Conservation (phyloP, 148 eudicot genomes). For the Vaccinium myrtillus region DNA sequence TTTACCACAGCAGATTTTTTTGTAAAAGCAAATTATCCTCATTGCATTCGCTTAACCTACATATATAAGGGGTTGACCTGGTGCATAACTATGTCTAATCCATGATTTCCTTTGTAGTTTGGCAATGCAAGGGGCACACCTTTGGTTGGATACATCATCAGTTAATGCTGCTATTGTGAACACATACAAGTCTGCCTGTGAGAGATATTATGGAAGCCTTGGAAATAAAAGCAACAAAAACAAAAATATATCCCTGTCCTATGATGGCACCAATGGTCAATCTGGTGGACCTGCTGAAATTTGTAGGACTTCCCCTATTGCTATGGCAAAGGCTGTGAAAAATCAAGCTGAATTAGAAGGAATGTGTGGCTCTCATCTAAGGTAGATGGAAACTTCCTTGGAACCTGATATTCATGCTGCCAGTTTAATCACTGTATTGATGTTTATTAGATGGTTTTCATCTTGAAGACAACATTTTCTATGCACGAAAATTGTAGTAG, state of each 20-base stretch:
- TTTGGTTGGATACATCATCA: constrained; percentile 80
- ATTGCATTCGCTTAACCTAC: not conserved
- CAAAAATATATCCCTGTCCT: constrained; percentile 24
- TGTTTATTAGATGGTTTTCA: not conserved
- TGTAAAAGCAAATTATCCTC: not conserved
- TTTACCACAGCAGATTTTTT: not conserved
- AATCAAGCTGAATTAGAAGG: constrained; percentile 87
- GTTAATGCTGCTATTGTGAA: constrained; percentile 87
- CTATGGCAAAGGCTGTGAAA: constrained; percentile 80
- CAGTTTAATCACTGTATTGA: not conserved
- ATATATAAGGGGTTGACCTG: not conserved
- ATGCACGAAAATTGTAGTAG: not conserved
- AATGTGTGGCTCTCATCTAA: constrained; percentile 79
- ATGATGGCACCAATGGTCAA: constrained; percentile 36
- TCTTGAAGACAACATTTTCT: not conserved
- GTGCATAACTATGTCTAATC: not conserved
- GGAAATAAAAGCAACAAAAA: constrained; percentile 37
- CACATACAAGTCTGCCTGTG: constrained; percentile 55
- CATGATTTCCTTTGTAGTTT: constrained; percentile 48
- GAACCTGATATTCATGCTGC: constrained; percentile 4
- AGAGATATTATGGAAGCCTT: constrained; percentile 31
- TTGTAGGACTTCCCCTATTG: constrained; percentile 64
- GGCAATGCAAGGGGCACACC: constrained; percentile 61
- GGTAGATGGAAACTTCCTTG: constrained; percentile 39
- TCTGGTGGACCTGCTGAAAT: constrained; percentile 56